Conservation (phyloP, 1,284 basidiomycete species). For the Flammula alnicola region DNA sequence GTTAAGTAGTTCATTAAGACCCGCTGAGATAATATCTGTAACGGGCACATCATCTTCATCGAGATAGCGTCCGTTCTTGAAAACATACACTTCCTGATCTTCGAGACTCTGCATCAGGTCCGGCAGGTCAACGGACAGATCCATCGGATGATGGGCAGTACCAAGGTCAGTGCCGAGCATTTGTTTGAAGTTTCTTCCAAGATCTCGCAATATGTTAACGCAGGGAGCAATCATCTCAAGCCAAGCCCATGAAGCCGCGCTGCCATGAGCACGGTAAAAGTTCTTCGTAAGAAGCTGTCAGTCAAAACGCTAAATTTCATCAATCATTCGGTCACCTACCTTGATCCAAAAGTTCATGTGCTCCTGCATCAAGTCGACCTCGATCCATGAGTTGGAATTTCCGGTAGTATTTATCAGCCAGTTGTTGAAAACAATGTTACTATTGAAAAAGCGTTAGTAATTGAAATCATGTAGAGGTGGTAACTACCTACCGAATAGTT, state of each 20-base stretch:
- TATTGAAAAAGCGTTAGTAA: too few species aligned
- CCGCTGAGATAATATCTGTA: constrained; percentile 4
- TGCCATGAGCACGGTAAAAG: constrained; percentile 32
- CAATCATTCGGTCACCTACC: constrained; percentile 15
- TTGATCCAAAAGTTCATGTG: constrained; percentile 46
- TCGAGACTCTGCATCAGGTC: not conserved
- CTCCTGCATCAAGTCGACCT: constrained; percentile 40
- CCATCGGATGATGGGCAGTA: not conserved
- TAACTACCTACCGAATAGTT: constrained; percentile 20
- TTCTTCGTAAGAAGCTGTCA: constrained; percentile 1
- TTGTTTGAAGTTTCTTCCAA: constrained; percentile 32
- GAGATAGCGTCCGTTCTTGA: not conserved
- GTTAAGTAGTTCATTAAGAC: not conserved
- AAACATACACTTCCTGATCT: constrained; percentile 1
- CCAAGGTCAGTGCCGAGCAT: not conserved
- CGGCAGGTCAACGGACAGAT: not conserved
- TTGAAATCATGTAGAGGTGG: too few species aligned
- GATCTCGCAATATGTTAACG: constrained; percentile 35
- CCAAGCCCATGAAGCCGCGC: constrained; percentile 44
- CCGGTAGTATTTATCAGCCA: constrained; percentile 38
- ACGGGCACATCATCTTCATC: constrained; percentile 6
- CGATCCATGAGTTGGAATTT: constrained; percentile 30
- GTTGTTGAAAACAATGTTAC: too few species aligned
- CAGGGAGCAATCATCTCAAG: constrained; percentile 41
- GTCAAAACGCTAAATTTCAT: too few species aligned